These are phyloP conservation scores for Hermanozyma aechmeae DNA, from an alignment of 805 yeast species.

Conservation along the genomic window DNA sequence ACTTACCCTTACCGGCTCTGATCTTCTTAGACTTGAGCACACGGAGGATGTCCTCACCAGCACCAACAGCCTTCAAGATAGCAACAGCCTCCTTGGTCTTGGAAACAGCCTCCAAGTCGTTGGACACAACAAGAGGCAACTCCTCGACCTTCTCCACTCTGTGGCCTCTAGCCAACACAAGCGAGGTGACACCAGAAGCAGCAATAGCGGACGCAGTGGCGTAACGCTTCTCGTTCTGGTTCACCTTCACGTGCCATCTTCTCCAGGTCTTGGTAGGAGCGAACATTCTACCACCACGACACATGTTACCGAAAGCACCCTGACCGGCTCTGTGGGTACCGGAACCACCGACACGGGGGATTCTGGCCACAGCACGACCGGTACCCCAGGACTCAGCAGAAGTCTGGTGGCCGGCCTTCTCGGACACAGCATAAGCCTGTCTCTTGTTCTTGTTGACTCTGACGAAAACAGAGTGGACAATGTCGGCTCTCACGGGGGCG, in stretches of 20 bases:
- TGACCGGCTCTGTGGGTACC: conserved; percentile 99
- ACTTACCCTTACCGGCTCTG: conserved; percentile 99
- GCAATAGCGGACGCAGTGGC: conserved; percentile 99
- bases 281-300: conserved; percentile 99
- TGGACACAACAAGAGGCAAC: conserved; percentile 94
- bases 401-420: conserved; percentile 99
- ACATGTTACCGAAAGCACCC: conserved; percentile 99
- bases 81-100: conserved; percentile 99
- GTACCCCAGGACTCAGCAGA: conserved; percentile 99
- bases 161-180: conserved; percentile 99
- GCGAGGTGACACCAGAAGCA: conserved; percentile 96
- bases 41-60: conserved; percentile 96
- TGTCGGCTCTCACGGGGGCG: conserved; percentile 99
- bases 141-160: conserved; percentile 96
- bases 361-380: conserved; percentile 99
- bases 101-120: conserved; percentile 83
- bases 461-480: conserved; percentile 98
- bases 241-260: conserved; percentile 99
- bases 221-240: conserved; percentile 99
- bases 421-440: conserved; percentile 99
- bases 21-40: conserved; percentile 97
- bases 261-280: conserved; percentile 99
- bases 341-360: conserved; percentile 99
- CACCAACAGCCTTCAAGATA: conserved; percentile 96
- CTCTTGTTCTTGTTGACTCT: conserved; percentile 99